Evolutionary conservation across 306 rosid species (phyloP).

Genomic region (Echinosophora koreensis): DNA sequence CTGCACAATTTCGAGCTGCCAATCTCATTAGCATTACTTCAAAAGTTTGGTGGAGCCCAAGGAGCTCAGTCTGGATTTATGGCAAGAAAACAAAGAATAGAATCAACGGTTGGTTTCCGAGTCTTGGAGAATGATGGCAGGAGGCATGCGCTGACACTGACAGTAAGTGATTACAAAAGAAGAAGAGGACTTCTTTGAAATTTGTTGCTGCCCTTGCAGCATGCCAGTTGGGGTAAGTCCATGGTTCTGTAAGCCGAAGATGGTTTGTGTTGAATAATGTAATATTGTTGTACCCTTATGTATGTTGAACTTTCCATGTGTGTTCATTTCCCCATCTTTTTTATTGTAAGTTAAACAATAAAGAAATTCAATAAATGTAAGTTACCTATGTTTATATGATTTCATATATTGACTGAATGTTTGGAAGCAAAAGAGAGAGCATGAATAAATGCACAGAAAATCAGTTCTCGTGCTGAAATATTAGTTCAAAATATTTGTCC

Average conservation of each 20-base stretch:
- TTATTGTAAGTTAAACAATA: neutral
- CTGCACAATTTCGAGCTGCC: conserved; percentile 89
- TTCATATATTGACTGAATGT: neutral
- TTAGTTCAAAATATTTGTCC: neutral
- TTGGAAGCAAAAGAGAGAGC: conserved; percentile 23
- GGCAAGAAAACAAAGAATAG: conserved; percentile 83
- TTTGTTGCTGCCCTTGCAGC: conserved; percentile 34
- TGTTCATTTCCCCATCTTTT: conserved; percentile 20
- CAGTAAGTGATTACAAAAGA: conserved; percentile 87
- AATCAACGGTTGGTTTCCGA: conserved; percentile 76
- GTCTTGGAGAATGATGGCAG: conserved; percentile 87
- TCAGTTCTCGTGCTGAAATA: conserved; percentile 2
- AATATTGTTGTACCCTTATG: conserved; percentile 21
- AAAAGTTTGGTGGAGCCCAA: conserved; percentile 81
- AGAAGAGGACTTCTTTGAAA: conserved; percentile 88
- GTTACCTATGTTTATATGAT: conserved; percentile 6
- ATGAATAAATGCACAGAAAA: neutral
- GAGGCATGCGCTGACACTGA: conserved; percentile 79
- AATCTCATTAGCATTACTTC: conserved; percentile 76
- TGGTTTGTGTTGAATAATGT: conserved; percentile 42
- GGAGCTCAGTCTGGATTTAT: conserved; percentile 90
- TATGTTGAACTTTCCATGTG: conserved; percentile 32
- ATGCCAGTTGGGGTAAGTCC: conserved; percentile 41
- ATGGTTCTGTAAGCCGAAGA: conserved; percentile 22
- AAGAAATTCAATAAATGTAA: conserved; percentile 25